Evolutionary conservation across 2,329 filamentous ascomycete genomes (phyloP).

Genomic region (Sordariomycetes sp.): DNA sequence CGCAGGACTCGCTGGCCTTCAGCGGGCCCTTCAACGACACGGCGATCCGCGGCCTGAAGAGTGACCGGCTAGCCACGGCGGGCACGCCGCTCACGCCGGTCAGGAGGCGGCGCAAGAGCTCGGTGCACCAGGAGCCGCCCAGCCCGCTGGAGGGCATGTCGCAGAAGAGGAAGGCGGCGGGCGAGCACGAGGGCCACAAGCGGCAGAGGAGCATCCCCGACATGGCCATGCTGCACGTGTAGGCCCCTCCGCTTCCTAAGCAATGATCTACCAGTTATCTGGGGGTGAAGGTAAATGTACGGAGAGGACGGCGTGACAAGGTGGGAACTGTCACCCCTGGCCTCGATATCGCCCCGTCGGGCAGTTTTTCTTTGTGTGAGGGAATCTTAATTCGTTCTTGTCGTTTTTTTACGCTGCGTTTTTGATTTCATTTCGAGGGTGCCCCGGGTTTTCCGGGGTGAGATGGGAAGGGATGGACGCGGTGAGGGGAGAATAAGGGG

Average conservation of each 20-base stretch:
- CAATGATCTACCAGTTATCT: neutral
- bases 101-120: constrained; percentile 41
- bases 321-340: neutral
- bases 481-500: too few relatives aligned
- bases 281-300: neutral
- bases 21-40: constrained; percentile 49
- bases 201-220: constrained; percentile 49
- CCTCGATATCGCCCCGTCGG: neutral
- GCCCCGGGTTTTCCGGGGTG: too few relatives aligned
- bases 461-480: too few relatives aligned
- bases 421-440: too few relatives aligned
- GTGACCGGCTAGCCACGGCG: constrained; percentile 54
- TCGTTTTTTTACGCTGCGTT: too few relatives aligned
- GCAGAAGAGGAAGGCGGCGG: constrained; percentile 45
- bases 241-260: neutral
- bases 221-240: constrained; percentile 30
- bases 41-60: constrained; percentile 52
- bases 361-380: too few relatives aligned
- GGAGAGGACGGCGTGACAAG: neutral
- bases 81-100: constrained; percentile 57
- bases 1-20: constrained; percentile 52
- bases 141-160: constrained; percentile 38
- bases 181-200: constrained; percentile 36
- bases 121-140: constrained; percentile 18
- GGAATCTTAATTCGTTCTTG: too few relatives aligned